A percentile compares a stretch with the other conserved stretches of the same genome.
These are phyloP conservation scores for Leishmania gerbilli DNA, from an alignment of 208 protist species.

Conservation along the genomic window DNA sequence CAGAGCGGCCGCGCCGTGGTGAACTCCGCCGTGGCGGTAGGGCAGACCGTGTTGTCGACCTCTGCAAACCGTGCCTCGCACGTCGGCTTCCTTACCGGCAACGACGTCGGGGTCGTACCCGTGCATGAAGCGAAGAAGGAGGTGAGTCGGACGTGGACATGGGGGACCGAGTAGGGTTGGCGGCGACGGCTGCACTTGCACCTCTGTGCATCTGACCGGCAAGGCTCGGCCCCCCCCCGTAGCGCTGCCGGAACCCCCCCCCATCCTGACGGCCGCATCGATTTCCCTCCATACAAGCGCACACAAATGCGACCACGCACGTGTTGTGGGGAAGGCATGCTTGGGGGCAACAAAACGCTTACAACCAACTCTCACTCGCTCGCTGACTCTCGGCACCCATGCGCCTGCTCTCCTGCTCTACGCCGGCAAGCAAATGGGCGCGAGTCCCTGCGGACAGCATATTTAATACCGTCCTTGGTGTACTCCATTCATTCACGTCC, in stretches of 20 bases:
- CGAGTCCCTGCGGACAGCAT: not conserved
- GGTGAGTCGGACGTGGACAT: constrained; percentile 32
- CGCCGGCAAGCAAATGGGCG: not conserved
- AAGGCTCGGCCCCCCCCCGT: too few species aligned
- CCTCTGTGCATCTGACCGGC: not conserved
- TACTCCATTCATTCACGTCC: not conserved
- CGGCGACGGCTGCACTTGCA: not conserved
- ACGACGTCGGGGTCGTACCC: constrained; percentile 25
- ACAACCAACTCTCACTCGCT: not conserved
- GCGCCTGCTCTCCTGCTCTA: not conserved
- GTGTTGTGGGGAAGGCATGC: not conserved
- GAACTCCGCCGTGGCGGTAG: constrained; percentile 27
- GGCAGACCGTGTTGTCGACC: constrained; percentile 32
- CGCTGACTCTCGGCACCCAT: not conserved
- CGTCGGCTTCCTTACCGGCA: constrained; percentile 32
- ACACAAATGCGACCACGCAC: not conserved
- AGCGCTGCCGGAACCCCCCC: not conserved
- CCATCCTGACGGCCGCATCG: not conserved
- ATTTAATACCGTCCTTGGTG: not conserved
- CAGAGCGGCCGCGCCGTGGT: constrained; percentile 38
- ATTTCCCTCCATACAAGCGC: not conserved
- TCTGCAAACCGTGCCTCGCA: constrained; percentile 30
- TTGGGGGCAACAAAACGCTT: not conserved
- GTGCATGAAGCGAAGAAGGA: constrained; percentile 24
- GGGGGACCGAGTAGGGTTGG: constrained; percentile 20